phyloP scores from a whole-genome alignment of 257 asterid species.

The Forsythia suspensa region DNA sequence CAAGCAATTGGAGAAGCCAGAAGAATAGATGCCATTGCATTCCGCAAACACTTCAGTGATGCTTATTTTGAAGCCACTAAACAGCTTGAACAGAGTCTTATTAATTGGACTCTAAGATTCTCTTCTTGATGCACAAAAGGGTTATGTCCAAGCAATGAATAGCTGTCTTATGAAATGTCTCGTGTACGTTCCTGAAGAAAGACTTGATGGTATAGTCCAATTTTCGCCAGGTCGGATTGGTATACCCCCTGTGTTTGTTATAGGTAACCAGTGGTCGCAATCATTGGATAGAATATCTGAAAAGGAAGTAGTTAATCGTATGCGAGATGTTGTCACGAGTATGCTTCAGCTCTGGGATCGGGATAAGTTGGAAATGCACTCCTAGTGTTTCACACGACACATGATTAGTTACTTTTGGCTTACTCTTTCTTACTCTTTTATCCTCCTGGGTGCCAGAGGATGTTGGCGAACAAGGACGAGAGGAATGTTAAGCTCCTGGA shows the following conservation, averaged over 20 bases:
- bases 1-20: constrained; percentile 84
- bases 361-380: constrained; percentile 62
- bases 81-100: constrained; percentile 74
- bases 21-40: constrained; percentile 66
- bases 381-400: too few relatives aligned
- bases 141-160: constrained; percentile 68
- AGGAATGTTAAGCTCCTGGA: constrained; percentile 74
- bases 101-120: constrained; percentile 81
- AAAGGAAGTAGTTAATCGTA: constrained; percentile 71
- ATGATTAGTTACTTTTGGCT: too few relatives aligned
- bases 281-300: constrained; percentile 71
- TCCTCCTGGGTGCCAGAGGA: constrained; percentile 36
- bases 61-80: constrained; percentile 77
- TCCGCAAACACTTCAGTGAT: constrained; percentile 61
- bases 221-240: constrained; percentile 93
- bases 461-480: constrained; percentile 69
- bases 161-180: constrained; percentile 94
- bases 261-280: constrained; percentile 88
- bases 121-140: constrained; percentile 73
- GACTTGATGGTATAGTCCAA: constrained; percentile 78
- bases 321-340: constrained; percentile 68
- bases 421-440: too few relatives aligned
- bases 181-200: constrained; percentile 86
- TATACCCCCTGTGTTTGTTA: constrained; percentile 84
- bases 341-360: constrained; percentile 78